Base-by-base conservation (phyloP, 257 asterid genomes). In the Solanum commersonii region DNA sequence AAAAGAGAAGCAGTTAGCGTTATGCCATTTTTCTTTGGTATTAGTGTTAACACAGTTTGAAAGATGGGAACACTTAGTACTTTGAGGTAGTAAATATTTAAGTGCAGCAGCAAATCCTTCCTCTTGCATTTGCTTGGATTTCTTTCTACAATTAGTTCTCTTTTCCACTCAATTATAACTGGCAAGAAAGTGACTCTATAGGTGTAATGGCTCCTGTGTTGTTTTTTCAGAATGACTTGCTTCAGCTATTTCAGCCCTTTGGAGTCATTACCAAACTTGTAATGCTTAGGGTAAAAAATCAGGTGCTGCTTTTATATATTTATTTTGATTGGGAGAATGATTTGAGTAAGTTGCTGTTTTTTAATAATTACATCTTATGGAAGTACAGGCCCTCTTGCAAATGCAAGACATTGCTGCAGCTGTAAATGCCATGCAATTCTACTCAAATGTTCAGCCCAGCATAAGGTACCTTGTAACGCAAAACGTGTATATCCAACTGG, bases 251-350 rank as follows among this genome's bases (percentile, higher is more conserved):
- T 94, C 99, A 97, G 91, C 98, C 99, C 87, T 96, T 96, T 90
- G 99, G 99, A 59, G 97, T 92, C 84, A 92, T 95, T 89, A 93
- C 95, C 91, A 96, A 96, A 89, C 99, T 97, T 88, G 99, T 97
- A 91, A 95, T 97, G 98, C 99, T 97, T 91, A 94, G 99, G 83
- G 98, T 98, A 65, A 97, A 97, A 92, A 97, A 96, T 90, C 99
- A 97, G 98, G 99, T 97, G 85, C 12, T 87, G 88, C 73, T 87
- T 77, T 73, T 38, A 82, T 68, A 86, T 18, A 79, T 44, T 79
- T 79, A 2, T 27, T 27, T 44, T 44, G 67, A 27, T 27, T 79
- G 67, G 67, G 27, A 79, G 85, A 79, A 79, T 79, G 67, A 44
- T 79, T 79, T 20, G 10, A 44, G 85, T 16, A 16, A 44, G 85